Base-by-base conservation (phyloP, 2,329 filamentous ascomycete species). In the Xylaria multiplex region DNA sequence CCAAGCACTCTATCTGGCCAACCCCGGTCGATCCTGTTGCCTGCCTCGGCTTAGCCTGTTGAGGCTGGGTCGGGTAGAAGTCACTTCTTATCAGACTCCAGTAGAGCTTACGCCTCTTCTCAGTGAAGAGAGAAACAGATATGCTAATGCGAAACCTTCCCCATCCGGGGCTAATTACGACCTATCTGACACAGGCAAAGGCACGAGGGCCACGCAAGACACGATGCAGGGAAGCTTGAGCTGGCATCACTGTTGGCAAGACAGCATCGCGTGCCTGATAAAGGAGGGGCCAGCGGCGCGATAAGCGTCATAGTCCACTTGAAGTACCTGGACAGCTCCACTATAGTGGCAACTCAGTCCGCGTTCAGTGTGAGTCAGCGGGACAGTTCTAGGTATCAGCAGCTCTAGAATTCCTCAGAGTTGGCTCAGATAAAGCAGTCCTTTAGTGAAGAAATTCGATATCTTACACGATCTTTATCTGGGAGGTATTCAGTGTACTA, bases 291-390 rank as follows among this genome's bases (percentile, higher is more conserved):
- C 16, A 35, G 14, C n/a, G 22, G 13, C 22, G 27, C 63, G 66
- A 70, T 70, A 69, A 70, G 66, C 68, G 68, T 69, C 68, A 69
- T 69, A 59, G 16, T 5, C 40, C 43, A 32, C 49, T 16, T 9
- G 11, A 40, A 11, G 16, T 8, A 19, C 5, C 14, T 40, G 13
- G 9, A 2, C 14, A 40, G 19, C 3, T 35, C 45, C 22, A 35
- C 6, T 13, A 9, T 35, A 48, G 54, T 46, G 54, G 45, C 55
- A 55, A 53, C 22, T 35, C 8, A 42, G 49, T 42, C 50, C 27
- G 22, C 22, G 24, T 52, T 27, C 35, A 54, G 24, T 49, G 52
- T 65, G 61, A 62, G 62, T 68, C 52, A 64, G 64, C 45, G 52
- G 59, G 42, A 53, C 55, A 52, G 43, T 58, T 50, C 40, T 35